Base-by-base conservation (phyloP, 805 yeast genomes). In the Zygosaccharomyces pseudorouxii region DNA sequence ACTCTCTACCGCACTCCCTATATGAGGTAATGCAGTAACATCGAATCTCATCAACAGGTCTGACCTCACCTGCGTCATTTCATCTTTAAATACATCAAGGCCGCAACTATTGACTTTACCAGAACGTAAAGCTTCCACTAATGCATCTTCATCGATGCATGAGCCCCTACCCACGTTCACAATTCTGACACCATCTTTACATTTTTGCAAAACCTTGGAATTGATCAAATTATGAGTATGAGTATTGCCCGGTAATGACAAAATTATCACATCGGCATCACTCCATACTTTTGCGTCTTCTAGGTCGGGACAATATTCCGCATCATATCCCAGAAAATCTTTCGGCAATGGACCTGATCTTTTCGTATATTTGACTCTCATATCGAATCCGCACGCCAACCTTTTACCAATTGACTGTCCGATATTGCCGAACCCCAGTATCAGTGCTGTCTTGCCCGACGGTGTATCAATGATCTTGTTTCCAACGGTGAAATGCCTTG, bases 161-260 rank as follows among this genome's bases (percentile, higher is more conserved):
- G 76, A 57, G 1, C 95, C 95, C 51, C 95, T 71, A 1, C 95
- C 95, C 37, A 86, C 80, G 59, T 86, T 86, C 42, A 86, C 80
- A 20, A 86, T 69, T 45, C 86, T 71, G 5, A 82, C 74, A 1
- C 86, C 83, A 36, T 71, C 68, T 36, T 75, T 72, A 48, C 84
- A 70, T 42, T 69, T 55, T 7, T 66, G 63, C 19, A 86, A 71
- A 0, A 82, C 62, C 0, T 70, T 58, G 29, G 60, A 63, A 57
- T 83, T 78, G 51, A 86, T 66, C 51, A 85, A 61, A 57, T 81
- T 74, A 9, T 68, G 55, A 0, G 93, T 84, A 19, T 76, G 74
- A 3, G 78, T 73, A 2, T 80, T 75, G 16, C 81, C 81, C 3
- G 95, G 95, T 39, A 85, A 73, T 9, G 86, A 82, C 39, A 86